A percentile compares a stretch with the other conserved stretches of the same genome.
Conservation (phyloP, 805 yeast species). For the Blastobotrys attinorum region DNA sequence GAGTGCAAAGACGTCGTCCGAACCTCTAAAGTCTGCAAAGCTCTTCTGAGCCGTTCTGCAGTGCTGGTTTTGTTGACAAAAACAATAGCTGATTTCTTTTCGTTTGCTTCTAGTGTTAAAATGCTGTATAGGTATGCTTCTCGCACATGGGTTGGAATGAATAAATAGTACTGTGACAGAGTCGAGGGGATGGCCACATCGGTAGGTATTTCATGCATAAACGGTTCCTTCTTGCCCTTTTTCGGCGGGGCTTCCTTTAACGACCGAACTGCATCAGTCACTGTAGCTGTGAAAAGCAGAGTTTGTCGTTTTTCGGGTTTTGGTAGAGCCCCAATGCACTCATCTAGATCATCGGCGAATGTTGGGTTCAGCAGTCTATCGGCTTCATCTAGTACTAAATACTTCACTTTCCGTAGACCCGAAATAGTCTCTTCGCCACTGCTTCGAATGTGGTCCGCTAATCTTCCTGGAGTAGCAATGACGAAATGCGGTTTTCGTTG, state of each 20-base stretch:
- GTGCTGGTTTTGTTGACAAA: constrained; percentile 88
- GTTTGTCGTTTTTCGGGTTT: constrained; percentile 72
- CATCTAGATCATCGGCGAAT: constrained; percentile 68
- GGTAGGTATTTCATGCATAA: constrained; percentile 66
- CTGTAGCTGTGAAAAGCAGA: constrained; percentile 87
- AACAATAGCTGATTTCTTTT: constrained; percentile 65
- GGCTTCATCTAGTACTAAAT: constrained; percentile 89
- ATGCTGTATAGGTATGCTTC: constrained; percentile 78
- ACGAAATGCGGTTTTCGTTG: constrained; percentile 87
- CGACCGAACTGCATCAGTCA: constrained; percentile 83
- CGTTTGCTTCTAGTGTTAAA: constrained; percentile 53
- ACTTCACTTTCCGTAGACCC: constrained; percentile 72
- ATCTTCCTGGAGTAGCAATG: constrained; percentile 93
- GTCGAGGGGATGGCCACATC: constrained; percentile 75
- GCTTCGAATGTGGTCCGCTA: constrained; percentile 82
- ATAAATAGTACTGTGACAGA: constrained; percentile 53
- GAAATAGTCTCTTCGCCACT: constrained; percentile 83
- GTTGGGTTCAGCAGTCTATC: constrained; percentile 82
- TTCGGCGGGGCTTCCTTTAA: constrained; percentile 57
- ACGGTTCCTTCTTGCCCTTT: constrained; percentile 50
- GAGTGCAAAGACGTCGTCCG: constrained; percentile 89
- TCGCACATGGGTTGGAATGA: constrained; percentile 81
- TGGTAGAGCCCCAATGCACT: constrained; percentile 69
- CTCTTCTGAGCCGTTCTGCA: constrained; percentile 79
- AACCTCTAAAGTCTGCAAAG: constrained; percentile 62